Conservation (phyloP, 106 monocot species). For the Posidonia australis region DNA sequence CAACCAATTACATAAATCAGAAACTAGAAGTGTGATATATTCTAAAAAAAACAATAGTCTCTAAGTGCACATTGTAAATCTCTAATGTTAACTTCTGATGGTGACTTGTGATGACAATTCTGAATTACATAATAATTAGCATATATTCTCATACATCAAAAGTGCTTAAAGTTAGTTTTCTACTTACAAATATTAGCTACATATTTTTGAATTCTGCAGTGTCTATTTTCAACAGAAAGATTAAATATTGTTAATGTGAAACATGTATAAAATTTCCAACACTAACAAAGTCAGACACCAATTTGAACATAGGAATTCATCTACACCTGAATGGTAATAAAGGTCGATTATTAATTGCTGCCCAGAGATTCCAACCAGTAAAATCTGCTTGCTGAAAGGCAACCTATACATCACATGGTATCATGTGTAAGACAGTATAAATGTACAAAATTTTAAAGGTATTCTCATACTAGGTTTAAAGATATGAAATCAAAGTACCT, state of each 20-base stretch:
- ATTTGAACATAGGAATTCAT: not conserved
- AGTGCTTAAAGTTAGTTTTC: no score
- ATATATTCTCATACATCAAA: no score
- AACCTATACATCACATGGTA: conserved; percentile 33
- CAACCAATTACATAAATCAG: not conserved
- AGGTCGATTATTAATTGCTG: conserved; percentile 82
- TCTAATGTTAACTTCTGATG: no score
- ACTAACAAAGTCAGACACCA: not conserved
- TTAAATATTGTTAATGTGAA: no score
- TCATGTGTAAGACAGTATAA: not conserved
- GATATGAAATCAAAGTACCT: conserved; percentile 32
- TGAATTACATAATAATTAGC: no score
- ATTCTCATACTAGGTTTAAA: not conserved
- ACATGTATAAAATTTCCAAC: not conserved
- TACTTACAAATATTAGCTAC: no score
- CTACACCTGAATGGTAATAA: conserved; percentile 86
- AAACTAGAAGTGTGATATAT: not conserved
- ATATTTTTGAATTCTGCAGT: no score
- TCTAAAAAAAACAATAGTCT: not conserved
- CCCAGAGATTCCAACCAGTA: conserved; percentile 97
- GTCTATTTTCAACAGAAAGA: no score
- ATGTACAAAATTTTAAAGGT: not conserved
- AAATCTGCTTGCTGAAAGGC: conserved; percentile 98
- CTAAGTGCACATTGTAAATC: not conserved
- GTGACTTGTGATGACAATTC: no score